Base-by-base conservation (phyloP, 2,329 filamentous ascomycete genomes). In the Atkinsonella hypoxylon region DNA sequence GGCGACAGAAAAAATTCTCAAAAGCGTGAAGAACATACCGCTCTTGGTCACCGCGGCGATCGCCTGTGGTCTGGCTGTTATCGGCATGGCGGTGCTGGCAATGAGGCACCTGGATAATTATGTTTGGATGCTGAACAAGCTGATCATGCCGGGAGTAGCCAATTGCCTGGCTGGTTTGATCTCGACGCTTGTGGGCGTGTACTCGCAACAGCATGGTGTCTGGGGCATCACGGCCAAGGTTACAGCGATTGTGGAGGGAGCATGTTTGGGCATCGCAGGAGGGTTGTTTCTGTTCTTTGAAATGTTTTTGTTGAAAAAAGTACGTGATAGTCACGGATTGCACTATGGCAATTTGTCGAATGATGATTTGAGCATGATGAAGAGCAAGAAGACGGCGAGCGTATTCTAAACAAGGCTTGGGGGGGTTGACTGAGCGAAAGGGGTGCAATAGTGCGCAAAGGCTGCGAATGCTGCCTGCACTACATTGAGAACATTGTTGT, bases 41-140 rank as follows among this genome's bases (percentile, higher is more conserved):
- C 59, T 74, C 9, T 61, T 76, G 18, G 71, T 67, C 30, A 58
- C 76, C 13, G 69, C 70, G 1, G 70, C 67, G 15, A 60, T 68
- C 9, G 68, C 70, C 31, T 72, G 74, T 51, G 63, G 62, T 8
- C 51, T 71, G 20, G 58, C 60, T 11, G 47, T 57, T 36, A 39
- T 56, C 2, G 61, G 72, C 3, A 71, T 73, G 57, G 47, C 67
- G 2, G 67, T 63, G 57, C 61, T 79, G n/a, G 74, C 67, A 53
- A 62, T 66, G 48, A 61, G 64, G 18, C 73, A 72, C 62, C 61
- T 68, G 39, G 57, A 60, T 15, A 78, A 79, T 55, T 77, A 78
- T 51, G 67, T 78, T 17, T 80, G 74, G 76, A 63, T 78, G 20
- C 64, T 76, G 9, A 75, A 77, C 57, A 66, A 69, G 51, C 62